These are phyloP conservation scores for Fraxinus sp. DNA, from an alignment of 305 asterid species.

Conservation along the genomic window DNA sequence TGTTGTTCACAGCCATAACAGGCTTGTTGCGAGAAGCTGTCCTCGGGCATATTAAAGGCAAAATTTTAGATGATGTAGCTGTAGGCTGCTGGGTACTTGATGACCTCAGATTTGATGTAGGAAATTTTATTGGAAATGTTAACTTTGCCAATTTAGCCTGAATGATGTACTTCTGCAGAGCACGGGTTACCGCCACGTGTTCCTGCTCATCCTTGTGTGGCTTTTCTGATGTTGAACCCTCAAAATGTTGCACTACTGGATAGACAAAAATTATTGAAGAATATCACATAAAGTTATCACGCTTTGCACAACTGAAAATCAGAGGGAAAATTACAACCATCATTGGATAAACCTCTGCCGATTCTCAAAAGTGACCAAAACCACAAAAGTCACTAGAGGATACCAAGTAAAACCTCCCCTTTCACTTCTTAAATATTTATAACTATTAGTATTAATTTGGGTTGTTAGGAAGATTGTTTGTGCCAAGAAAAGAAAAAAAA, in stretches of 20 bases:
- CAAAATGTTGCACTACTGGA: constrained; percentile 35
- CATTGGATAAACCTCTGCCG: background rate
- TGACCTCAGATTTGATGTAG: constrained; percentile 30
- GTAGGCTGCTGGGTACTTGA: constrained; percentile 31
- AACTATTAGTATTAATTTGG: background rate
- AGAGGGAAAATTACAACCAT: background rate
- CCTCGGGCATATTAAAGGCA: constrained; percentile 48
- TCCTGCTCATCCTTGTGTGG: constrained; percentile 36
- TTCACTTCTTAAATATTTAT: background rate
- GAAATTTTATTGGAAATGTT: constrained; percentile 30
- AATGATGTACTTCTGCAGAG: constrained; percentile 30
- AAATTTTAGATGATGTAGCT: constrained; percentile 42
- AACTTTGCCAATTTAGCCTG: constrained; percentile 23
- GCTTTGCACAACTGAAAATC: background rate
- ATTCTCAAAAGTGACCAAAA: background rate
- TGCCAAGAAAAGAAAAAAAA: background rate
- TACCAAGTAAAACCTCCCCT: background rate
- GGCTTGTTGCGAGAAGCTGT: constrained; percentile 34
- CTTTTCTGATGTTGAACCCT: constrained; percentile 17
- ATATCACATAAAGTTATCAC: background rate
- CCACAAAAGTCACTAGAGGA: background rate
- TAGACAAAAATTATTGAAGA: constrained; percentile 5
- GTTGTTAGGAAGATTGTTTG: background rate
- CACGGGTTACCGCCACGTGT: constrained; percentile 33
- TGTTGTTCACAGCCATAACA: constrained; percentile 25